Base-by-base conservation (phyloP, 345 rosid genomes). In the Salix suchowensis region DNA sequence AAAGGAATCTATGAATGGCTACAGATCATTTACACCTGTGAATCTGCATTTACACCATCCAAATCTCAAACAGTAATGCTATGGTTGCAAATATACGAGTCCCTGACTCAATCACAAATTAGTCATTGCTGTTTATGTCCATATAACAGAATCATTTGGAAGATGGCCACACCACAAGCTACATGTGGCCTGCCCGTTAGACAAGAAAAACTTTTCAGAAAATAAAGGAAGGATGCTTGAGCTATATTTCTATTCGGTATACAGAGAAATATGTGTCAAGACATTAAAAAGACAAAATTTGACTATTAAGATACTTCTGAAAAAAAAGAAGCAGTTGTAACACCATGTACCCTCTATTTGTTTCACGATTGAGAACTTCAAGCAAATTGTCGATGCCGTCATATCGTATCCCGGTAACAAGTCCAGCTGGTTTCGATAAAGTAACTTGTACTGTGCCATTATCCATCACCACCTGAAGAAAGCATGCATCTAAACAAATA, bases 391-490 rank as follows among this genome's bases (percentile, higher is more conserved):
- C 84, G 36, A 81, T 54, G 24, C 84, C 84, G 39, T 50, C 44
- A 30, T 81, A 81, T 34, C 76, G 65, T 74, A 81, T 74, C 18
- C 84, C 84, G 23, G 84, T 81, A 40, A 81, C 80, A 65, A 81
- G 69, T 52, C 84, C 84, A 7, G 44, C 75, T 23, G 84, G 84
- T 55, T 81, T 81, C 19, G 84, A 81, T 28, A 81, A 70, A 0
- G 84, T 81, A n/a, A 81, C 70, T 77, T 77, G 84, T 26, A 81
- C 78, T 62, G 70, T 70, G 26, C 84, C 84, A 70, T 81, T 81
- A 50, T 81, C 84, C 75, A 81, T 77, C 50, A 81, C 76, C 71
- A 81, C 81, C 84, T 81, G 72, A 76, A 76, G 8, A 66, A 65
- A 14, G 15, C 68, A 70, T 30, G 46, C 28, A 58, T 32, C 37